Evolutionary conservation across 352 stramenopile species (phyloP).

Genomic region (Phytopythium vexans): DNA sequence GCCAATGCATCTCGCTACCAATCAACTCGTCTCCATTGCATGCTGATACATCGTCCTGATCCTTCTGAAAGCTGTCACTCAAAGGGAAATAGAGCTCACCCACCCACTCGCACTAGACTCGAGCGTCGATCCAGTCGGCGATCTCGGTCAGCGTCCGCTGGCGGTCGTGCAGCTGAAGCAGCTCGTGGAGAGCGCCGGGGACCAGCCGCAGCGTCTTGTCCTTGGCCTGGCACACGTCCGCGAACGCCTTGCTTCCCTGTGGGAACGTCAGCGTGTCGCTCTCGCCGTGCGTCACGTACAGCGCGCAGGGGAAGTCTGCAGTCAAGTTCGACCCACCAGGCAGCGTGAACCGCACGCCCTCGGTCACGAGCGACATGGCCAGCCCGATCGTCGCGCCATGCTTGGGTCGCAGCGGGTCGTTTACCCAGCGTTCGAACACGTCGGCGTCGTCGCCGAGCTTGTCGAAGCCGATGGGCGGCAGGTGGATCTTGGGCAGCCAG

Average conservation of each 20-base stretch:
- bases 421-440: conserved; percentile 24
- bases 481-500: conserved; percentile 27
- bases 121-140: conserved; percentile 31
- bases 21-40: no score
- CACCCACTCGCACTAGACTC: conserved; percentile 3
- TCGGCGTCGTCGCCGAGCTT: conserved; percentile 24
- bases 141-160: conserved; percentile 29
- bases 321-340: conserved; percentile 16
- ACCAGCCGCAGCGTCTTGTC: conserved; percentile 51
- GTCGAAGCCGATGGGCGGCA: conserved; percentile 25
- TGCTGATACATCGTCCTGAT: no score
- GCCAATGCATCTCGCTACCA: no score
- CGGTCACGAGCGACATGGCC: conserved; percentile 17
- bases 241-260: conserved; percentile 33
- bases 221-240: conserved; percentile 13
- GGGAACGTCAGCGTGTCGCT: conserved; percentile 31
- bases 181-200: conserved; percentile 29
- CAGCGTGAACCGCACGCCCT: conserved; percentile 16
- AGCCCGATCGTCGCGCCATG: conserved; percentile 27
- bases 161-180: conserved; percentile 33
- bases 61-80: no score
- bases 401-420: conserved; percentile 27
- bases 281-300: conserved; percentile 40
- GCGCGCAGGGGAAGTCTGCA: conserved; percentile 20
- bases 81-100: no score